Base-by-base conservation (phyloP, 192 early-diverging fungal species). In the Podila clonocystis region DNA sequence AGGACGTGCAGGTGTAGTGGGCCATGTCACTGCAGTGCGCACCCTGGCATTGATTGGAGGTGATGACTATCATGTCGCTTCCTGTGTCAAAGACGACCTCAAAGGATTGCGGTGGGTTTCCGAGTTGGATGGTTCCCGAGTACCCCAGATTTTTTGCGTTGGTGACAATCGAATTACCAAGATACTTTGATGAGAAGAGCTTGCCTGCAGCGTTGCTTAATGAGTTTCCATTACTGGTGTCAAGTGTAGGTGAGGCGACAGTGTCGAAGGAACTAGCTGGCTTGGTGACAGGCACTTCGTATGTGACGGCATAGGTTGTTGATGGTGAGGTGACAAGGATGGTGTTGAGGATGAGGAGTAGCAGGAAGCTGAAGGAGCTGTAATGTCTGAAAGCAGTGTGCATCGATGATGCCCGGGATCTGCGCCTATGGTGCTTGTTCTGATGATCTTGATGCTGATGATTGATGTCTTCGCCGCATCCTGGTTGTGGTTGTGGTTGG, bases 21-120 rank as follows among this genome's bases (percentile, higher is more conserved):
- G 15, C 41, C 68, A 70, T 70, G 20, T 70, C 68, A 29, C 61
- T 50, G 58, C 68, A 70, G 38, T 70, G 68, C 3, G 68, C 5
- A 48, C 68, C 68, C n/a, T 70, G 68, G 30, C 68, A 70, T 34
- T 70, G 45, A 20, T 70, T 31, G 26, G 68, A 70, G 12, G 68
- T 70, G 41, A 70, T 70, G 29, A 70, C 68, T 30, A 70, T 62
- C 68, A 70, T 70, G 28, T 70, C 68, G 41, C 68, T 70, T 22
- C 95, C 96, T 6, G 96, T 97, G 82, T 97, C 96, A 60, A 94
- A 93, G 49, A 95, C 93, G 20, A 95, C 94, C 68, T 89, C 90
- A 82, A 97, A 97, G 8, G 84, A 88, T 82, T 97, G 95, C 9
- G 90, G 82, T 4, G 96, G 96, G 28, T 95, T 93, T n/a, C 93